These are phyloP conservation scores for Sordariomycetes sp. DNA, from an alignment of 2,329 filamentous ascomycete species.

Conservation along the genomic window DNA sequence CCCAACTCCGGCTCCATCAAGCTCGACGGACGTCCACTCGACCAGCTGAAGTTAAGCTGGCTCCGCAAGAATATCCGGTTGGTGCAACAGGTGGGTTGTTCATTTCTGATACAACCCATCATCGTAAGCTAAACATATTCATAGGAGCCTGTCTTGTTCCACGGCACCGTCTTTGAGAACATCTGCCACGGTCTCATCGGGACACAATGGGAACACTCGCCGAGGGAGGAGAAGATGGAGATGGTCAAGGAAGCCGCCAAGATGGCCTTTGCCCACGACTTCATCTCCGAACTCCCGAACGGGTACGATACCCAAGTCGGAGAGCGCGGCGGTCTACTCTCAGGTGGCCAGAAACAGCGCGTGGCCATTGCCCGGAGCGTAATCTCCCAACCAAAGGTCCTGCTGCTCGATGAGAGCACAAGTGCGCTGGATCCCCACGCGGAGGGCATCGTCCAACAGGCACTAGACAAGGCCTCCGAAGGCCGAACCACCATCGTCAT, in stretches of 20 bases:
- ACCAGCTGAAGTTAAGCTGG: slow-evolving; percentile 34
- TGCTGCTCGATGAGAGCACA: slow-evolving; percentile 59
- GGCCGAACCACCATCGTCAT: slow-evolving; percentile 54
- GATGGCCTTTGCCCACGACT: slow-evolving; percentile 38
- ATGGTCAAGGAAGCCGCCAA: slow-evolving; percentile 33
- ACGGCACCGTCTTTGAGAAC: slow-evolving; percentile 36
- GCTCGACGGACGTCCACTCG: slow-evolving; percentile 28
- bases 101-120: neutral
- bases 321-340: slow-evolving; percentile 50
- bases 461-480: slow-evolving; percentile 37
- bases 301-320: slow-evolving; percentile 51
- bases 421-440: slow-evolving; percentile 36
- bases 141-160: slow-evolving; percentile 40
- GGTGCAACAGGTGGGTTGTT: slow-evolving; percentile 24
- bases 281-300: slow-evolving; percentile 33
- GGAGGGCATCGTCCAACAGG: slow-evolving; percentile 38
- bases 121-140: neutral
- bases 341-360: slow-evolving; percentile 54
- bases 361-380: slow-evolving; percentile 55
- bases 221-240: slow-evolving; percentile 26
- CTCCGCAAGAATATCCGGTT: slow-evolving; percentile 36
- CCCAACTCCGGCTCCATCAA: slow-evolving; percentile 27
- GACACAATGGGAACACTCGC: slow-evolving; percentile 18
- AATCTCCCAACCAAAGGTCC: slow-evolving; percentile 46
- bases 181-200: slow-evolving; percentile 31